These are phyloP conservation scores for Candida maltosa DNA, from an alignment of 805 yeast species.

Conservation along the genomic window DNA sequence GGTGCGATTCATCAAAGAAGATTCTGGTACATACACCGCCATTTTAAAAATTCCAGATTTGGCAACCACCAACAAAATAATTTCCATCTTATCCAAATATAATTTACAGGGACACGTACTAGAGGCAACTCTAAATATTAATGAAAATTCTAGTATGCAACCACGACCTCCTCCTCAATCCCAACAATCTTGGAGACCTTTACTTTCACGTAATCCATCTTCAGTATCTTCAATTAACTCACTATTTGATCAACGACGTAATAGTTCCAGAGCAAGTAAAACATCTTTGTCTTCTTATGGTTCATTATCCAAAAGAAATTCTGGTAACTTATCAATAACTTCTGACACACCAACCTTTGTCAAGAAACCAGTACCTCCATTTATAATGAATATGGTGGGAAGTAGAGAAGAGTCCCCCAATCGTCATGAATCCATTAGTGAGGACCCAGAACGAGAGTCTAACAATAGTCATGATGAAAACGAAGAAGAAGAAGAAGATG, in stretches of 20 bases:
- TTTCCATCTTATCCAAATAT: conserved; percentile 1
- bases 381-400: conserved; percentile 22
- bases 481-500: conserved; percentile 4
- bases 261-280: not conserved
- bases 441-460: too few species aligned
- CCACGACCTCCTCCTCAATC: not conserved
- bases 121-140: not conserved
- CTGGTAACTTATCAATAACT: not conserved
- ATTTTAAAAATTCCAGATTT: not conserved
- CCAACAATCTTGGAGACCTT: not conserved
- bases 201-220: not conserved
- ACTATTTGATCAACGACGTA: not conserved
- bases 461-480: not conserved
- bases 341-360: not conserved
- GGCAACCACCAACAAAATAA: not conserved
- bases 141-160: not conserved
- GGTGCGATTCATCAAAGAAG: conserved; percentile 1
- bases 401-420: not conserved
- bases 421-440: not conserved
- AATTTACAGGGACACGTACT: not conserved
- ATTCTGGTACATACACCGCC: conserved; percentile 1
- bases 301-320: not conserved
- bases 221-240: not conserved
- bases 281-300: conserved; percentile 5
- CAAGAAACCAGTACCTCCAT: conserved; percentile 20